Conservation (phyloP, 805 yeast genomes). For the Vanderwaltozyma polyspora region DNA sequence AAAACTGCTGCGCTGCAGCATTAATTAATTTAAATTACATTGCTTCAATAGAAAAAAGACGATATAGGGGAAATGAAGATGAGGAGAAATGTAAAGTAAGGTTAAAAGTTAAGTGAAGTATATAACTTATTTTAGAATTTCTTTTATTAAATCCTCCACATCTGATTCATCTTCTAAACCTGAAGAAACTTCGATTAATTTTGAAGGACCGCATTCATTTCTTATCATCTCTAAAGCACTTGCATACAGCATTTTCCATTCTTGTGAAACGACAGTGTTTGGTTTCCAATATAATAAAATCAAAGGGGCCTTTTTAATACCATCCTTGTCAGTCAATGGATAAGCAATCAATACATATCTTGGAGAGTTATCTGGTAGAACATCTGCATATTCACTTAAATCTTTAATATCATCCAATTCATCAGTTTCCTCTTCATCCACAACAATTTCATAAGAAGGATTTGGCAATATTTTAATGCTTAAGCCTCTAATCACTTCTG, state of each 20-base stretch:
- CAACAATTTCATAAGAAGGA: conserved; percentile 24
- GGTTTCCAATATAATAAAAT: conserved; percentile 85
- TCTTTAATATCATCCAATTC: conserved; percentile 36
- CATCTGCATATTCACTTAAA: conserved; percentile 57
- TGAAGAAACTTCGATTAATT: conserved; percentile 26
- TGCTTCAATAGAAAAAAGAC: too few relatives aligned
- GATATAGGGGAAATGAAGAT: too few relatives aligned
- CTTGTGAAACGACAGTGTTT: conserved; percentile 64
- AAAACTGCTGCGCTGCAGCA: too few relatives aligned
- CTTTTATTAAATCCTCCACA: conserved; percentile 21
- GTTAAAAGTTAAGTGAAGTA: too few relatives aligned
- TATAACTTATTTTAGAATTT: conserved; percentile 29
- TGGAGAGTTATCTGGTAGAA: conserved; percentile 73
- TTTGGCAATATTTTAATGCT: conserved; percentile 29
- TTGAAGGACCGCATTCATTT: conserved; percentile 65
- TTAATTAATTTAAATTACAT: too few relatives aligned
- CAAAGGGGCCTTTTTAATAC: conserved; percentile 61
- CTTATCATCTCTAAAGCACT: conserved; percentile 78
- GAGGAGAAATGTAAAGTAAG: too few relatives aligned
- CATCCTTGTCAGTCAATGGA: conserved; percentile 60
- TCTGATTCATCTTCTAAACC: conserved; percentile 27
- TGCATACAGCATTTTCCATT: conserved; percentile 78
- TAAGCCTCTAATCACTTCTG: conserved; percentile 48
- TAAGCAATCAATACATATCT: conserved; percentile 66
- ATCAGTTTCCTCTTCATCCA: conserved; percentile 36